A percentile compares a stretch with the other conserved stretches of the same genome.
Evolutionary conservation across 1,284 basidiomycete genomes (phyloP).

Genomic region (Vanrija sp.): DNA sequence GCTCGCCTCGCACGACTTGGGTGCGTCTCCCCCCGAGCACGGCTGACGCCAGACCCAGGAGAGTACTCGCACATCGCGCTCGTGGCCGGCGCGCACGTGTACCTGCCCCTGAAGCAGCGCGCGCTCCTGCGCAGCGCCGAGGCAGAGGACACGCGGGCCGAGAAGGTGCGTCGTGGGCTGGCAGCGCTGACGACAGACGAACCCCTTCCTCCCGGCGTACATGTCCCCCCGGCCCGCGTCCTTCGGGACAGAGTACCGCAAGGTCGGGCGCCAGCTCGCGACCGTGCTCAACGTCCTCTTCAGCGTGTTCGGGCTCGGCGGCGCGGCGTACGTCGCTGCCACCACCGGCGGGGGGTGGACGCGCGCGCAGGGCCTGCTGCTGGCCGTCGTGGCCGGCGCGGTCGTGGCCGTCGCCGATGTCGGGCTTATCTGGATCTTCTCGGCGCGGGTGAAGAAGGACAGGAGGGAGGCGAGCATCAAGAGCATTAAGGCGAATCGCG

Average conservation of each 20-base stretch:
- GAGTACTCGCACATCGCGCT: conserved; percentile 32
- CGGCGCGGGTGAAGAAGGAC: conserved; percentile 3
- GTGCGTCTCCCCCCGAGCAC: not conserved
- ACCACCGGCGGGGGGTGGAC: conserved; percentile 33
- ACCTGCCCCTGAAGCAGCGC: conserved; percentile 29
- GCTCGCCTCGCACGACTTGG: conserved; percentile 10
- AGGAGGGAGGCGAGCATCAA: conserved; percentile 16
- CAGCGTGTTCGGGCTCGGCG: conserved; percentile 35
- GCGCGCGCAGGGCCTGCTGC: conserved; percentile 24
- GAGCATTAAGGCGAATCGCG: conserved; percentile 10
- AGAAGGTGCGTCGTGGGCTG: not conserved
- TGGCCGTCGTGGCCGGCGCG: conserved; percentile 31
- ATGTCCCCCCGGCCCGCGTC: conserved; percentile 27
- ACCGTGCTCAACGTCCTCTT: conserved; percentile 42
- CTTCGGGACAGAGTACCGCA: conserved; percentile 32
- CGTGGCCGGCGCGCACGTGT: conserved; percentile 37
- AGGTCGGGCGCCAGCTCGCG: conserved; percentile 26
- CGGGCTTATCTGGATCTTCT: conserved; percentile 32
- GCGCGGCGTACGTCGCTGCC: conserved; percentile 36
- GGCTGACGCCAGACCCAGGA: conserved; percentile 22
- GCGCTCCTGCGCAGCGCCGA: conserved; percentile 8
- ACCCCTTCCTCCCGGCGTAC: conserved; percentile 38
- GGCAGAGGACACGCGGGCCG: not conserved
- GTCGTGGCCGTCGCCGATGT: conserved; percentile 38
- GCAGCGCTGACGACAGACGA: conserved; percentile 17